These are phyloP conservation scores for Fermentozyma sake DNA, from an alignment of 1,139 yeast genomes.

Conservation along the genomic window DNA sequence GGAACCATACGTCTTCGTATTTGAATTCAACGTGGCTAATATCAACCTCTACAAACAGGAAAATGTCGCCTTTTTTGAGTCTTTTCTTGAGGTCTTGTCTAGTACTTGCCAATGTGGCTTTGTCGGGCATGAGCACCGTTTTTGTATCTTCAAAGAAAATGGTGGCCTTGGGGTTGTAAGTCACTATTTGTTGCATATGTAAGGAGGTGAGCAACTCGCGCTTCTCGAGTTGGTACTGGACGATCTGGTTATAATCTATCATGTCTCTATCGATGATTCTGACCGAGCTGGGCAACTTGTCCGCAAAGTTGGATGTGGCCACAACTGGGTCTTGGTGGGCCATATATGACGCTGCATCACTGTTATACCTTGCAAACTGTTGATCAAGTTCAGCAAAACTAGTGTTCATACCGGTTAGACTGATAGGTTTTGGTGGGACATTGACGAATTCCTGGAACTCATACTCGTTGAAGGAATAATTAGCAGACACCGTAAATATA, in stretches of 20 bases:
- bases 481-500: too few species aligned
- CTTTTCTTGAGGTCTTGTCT: slow-evolving; percentile 1
- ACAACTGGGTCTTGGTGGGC: too few species aligned
- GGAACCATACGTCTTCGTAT: slow-evolving; percentile 10
- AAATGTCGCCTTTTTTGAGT: slow-evolving; percentile 3
- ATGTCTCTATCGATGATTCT: neutral
- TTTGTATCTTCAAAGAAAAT: slow-evolving; percentile 18
- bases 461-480: too few species aligned
- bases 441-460: too few species aligned
- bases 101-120: slow-evolving; percentile 6
- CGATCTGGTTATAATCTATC: slow-evolving; percentile 1
- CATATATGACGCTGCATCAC: too few species aligned
- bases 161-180: slow-evolving; percentile 12
- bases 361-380: too few species aligned
- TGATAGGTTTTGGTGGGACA: too few species aligned
- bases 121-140: slow-evolving; percentile 15
- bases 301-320: too few species aligned
- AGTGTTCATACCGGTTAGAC: too few species aligned
- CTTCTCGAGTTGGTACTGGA: slow-evolving; percentile 2
- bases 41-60: slow-evolving; percentile 9
- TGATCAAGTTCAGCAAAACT: too few species aligned
- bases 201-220: slow-evolving; percentile 4
- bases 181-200: slow-evolving; percentile 3
- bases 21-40: slow-evolving; percentile 2
- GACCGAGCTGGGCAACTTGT: neutral